Conservation (phyloP, 176 grass and related monocot genomes). For the Saccharum spontaneum region DNA sequence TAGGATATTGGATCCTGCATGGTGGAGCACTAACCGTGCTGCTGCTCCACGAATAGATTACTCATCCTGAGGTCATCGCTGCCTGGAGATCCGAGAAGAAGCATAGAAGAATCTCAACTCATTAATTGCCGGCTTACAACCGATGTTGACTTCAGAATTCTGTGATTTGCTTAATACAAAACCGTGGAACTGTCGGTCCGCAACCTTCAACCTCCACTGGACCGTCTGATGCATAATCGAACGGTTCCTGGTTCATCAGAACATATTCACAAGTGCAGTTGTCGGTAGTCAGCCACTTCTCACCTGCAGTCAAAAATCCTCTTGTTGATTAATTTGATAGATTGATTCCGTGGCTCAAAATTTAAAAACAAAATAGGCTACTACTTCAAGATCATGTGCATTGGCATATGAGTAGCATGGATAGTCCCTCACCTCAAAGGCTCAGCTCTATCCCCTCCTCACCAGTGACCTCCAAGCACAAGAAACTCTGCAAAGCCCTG, state of each 20-base stretch:
- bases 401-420: constrained; percentile 20
- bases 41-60: constrained; percentile 39
- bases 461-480: constrained; percentile 17
- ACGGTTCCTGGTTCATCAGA: background rate
- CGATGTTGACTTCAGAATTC: constrained; percentile 42
- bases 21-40: constrained; percentile 31
- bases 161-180: background rate
- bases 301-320: background rate
- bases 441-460: background rate
- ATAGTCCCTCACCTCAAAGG: constrained; percentile 15
- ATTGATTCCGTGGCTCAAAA: background rate
- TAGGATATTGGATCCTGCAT: constrained; percentile 36
- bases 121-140: constrained; percentile 40
- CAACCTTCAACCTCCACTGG: background rate
- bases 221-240: background rate
- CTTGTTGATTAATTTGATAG: background rate
- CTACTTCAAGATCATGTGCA: constrained; percentile 22
- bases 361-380: constrained; percentile 4
- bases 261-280: background rate
- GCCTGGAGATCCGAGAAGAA: constrained; percentile 46
- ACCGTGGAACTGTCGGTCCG: background rate
- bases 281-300: background rate
- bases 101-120: constrained; percentile 34
- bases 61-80: constrained; percentile 20
- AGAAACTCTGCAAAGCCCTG: constrained; percentile 22